Evolutionary conservation across 2,329 filamentous ascomycete species (phyloP), one percentile per base, ranked within the genome.

Genomic region (Stemphylium beticola): DNA sequence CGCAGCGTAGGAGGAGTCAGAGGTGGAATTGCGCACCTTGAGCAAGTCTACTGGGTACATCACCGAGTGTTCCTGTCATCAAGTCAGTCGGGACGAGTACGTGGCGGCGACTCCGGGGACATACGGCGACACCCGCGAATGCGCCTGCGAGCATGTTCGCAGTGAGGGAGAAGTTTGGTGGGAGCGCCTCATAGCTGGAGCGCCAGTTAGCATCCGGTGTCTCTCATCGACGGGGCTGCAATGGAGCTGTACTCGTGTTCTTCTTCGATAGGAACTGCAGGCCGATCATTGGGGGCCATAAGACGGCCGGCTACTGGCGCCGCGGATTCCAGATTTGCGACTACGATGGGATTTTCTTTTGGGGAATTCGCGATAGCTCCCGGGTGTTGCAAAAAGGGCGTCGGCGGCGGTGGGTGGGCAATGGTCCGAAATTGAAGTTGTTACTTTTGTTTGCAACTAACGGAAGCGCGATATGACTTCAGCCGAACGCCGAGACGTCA

Each of bases 41-140:
- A 99, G 90, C 66, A 96, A 87, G 80, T 99, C 95, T 73, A 99
- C 90, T 17, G 95, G 95, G 75, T 99, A 99, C 95, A 99, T 98
- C 70, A 96, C 93, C 55, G 93, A 96, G 78, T 98, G 93, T 81
- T 98, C 93, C 93, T 97, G 57, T 60, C 43, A 58, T 59, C 64
- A 40, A 44, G 57, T 75, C 60, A 65, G 74, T 54, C 36, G 37
- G 43, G 54, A 41, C 37, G 42, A 49, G 47, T 48, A 39, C 36
- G 56, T 41, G 48, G 52, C 55, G 49, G 52, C 55, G 42, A 49
- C 42, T 38, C 54, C 42, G 55, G 60, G 49, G 49, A 71, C 88
- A 68, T 87, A 96, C 92, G 70, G 93, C 92, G 79, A 97, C 96
- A 67, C 95, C 95, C 55, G 95, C 95, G 79, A 98, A 97, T 66